Evolutionary conservation across 176 grass and related monocot genomes (phyloP).

Genomic region (Guadua angustifolia): DNA sequence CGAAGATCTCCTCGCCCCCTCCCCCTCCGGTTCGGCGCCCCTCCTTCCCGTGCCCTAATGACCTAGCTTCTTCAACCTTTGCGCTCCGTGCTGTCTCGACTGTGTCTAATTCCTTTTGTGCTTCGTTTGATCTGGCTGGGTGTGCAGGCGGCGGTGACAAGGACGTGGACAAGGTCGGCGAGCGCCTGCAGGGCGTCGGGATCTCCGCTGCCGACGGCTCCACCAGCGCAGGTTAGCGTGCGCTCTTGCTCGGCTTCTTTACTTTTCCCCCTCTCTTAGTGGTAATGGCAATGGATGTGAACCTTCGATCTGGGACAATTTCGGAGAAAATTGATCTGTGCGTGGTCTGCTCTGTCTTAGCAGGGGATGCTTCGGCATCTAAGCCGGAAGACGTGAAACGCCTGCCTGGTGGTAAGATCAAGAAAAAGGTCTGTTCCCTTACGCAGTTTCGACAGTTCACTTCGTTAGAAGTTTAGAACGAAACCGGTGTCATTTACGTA

Average conservation of each 20-base stretch:
- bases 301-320: background rate
- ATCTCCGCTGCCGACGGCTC: slow-evolving; percentile 66
- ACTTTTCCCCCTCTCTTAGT: background rate
- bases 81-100: background rate
- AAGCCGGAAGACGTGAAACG: slow-evolving; percentile 89
- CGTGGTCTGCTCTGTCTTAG: background rate
- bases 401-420: slow-evolving; percentile 93
- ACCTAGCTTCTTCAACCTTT: background rate
- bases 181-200: slow-evolving; percentile 70
- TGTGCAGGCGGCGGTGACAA: slow-evolving; percentile 55
- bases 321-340: background rate
- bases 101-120: slow-evolving; percentile 19
- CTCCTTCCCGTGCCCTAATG: background rate
- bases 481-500: background rate
- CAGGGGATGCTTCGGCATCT: slow-evolving; percentile 72
- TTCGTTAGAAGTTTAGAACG: background rate
- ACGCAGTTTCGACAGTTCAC: background rate
- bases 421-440: slow-evolving; percentile 79
- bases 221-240: slow-evolving; percentile 32
- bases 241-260: background rate
- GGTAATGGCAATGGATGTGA: background rate
- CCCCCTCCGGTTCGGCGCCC: slow-evolving; percentile 46
- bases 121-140: slow-evolving; percentile 22
- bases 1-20: slow-evolving; percentile 58
- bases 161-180: slow-evolving; percentile 74